Conservation (phyloP, 768 basidiomycete genomes). For the Leccinum arenicola region DNA sequence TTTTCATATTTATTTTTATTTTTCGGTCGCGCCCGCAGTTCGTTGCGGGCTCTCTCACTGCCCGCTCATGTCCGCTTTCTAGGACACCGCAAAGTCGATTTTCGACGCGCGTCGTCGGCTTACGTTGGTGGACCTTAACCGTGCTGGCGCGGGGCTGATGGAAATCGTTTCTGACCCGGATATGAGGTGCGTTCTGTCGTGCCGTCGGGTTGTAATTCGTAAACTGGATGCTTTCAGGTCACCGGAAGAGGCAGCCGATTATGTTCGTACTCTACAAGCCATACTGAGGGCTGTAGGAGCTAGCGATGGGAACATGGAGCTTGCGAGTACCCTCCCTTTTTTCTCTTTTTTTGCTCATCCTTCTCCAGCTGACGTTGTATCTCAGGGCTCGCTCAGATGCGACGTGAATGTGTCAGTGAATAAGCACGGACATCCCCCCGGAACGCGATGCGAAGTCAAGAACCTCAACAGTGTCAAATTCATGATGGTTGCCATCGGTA, state of each 20-base stretch:
- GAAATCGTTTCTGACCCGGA: constrained; percentile 97
- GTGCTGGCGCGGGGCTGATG: constrained; percentile 87
- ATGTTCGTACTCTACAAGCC: constrained; percentile 80
- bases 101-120: constrained; percentile 47
- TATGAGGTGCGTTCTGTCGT: constrained; percentile 49
- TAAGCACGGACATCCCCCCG: constrained; percentile 53
- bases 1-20: neutral
- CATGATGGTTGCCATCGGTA: constrained; percentile 83
- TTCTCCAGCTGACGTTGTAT: constrained; percentile 1
- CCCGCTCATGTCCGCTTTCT: neutral
- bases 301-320: constrained; percentile 97
- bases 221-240: constrained; percentile 39
- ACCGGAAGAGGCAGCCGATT: constrained; percentile 87
- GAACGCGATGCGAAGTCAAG: constrained; percentile 94
- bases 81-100: constrained; percentile 93
- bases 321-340: constrained; percentile 45
- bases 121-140: constrained; percentile 80
- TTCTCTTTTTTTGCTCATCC: neutral
- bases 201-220: neutral
- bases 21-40: neutral
- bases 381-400: constrained; percentile 87
- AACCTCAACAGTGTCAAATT: constrained; percentile 91
- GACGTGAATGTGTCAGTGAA: constrained; percentile 96
- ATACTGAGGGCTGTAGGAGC: constrained; percentile 80
- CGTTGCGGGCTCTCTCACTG: neutral